Base-by-base conservation (phyloP, 2,329 filamentous ascomycete species). In the Gaeumannomyces sp. region DNA sequence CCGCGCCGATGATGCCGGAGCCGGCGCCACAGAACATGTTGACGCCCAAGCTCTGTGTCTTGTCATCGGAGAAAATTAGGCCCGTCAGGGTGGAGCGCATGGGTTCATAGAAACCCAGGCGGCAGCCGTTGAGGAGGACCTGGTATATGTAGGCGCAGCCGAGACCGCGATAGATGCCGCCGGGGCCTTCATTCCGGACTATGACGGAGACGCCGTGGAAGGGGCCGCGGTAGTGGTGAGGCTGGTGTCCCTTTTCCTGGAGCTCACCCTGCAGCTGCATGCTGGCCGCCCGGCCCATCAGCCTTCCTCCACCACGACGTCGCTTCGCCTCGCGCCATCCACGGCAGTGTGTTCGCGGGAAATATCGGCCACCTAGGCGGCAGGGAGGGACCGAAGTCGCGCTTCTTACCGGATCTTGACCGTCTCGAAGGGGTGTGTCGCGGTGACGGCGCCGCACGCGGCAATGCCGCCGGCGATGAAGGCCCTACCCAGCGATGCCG, bases 181-280 rank as follows among this genome's bases (percentile, higher is more conserved):
- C 83, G 27, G 95, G 72, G 13, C 95, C 95, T 78, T 99, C 95
- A 77, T 98, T 96, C 71, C 89, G 87, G 68, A 96, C 79, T 70
- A 99, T 97, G 70, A 97, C 92, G 67, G 87, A 86, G 64, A 97
- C 90, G 70, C 93, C 95, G 75, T 99, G 95, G 69, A 97, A 79
- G 35, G 96, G 94, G 45, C 95, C 95, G 68, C 86, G 89, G 81
- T 99, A 99, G 79, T 96, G 85, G 73, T 92, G 90, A 69, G 90
- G 90, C 66, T 94, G 92, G 74, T 93, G 88, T 70, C 88, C 87
- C 75, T 93, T 97, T 65, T 89, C 83, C 74, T 97, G 92, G 64
- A 99, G 85, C 78, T 99, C 95, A 77, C 95, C 95, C 78, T 99
- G 95, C 64, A 99, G 79, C 80, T 99, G 95, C 85, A 99, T 88